Percentiles rank a stretch among this genome's conserved stretches.
Conservation (phyloP, 2,329 filamentous ascomycete genomes). For the Onygena corvina region DNA sequence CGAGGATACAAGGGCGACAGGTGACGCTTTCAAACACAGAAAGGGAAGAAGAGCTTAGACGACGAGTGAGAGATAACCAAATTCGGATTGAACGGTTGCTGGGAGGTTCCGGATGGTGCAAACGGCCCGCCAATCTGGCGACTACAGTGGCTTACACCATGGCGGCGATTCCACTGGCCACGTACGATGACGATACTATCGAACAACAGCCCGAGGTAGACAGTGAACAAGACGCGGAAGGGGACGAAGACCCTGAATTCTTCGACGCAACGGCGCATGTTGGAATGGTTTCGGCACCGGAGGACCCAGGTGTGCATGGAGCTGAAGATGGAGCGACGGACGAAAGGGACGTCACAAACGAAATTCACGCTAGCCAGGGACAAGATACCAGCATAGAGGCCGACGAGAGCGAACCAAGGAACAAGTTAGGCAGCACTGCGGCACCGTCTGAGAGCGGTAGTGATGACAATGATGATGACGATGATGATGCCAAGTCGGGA, state of each 20-base stretch:
- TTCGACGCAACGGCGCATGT: slow-evolving; percentile 16
- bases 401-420: slow-evolving; percentile 19
- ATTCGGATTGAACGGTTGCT: background rate
- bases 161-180: slow-evolving; percentile 32
- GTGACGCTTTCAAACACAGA: no score
- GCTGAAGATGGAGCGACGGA: slow-evolving; percentile 19
- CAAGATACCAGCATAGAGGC: slow-evolving; percentile 18
- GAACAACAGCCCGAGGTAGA: slow-evolving; percentile 26
- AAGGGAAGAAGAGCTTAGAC: background rate
- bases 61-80: background rate
- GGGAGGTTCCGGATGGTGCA: slow-evolving; percentile 14
- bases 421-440: slow-evolving; percentile 17
- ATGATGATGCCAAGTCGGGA: slow-evolving; percentile 15
- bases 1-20: no score
- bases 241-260: slow-evolving; percentile 14
- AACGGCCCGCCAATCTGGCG: slow-evolving; percentile 26
- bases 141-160: slow-evolving; percentile 29
- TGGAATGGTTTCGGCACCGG: slow-evolving; percentile 16
- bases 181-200: slow-evolving; percentile 26
- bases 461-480: slow-evolving; percentile 23
- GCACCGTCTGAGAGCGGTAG: slow-evolving; percentile 36
- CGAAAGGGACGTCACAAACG: slow-evolving; percentile 8
- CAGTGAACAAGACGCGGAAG: slow-evolving; percentile 35
- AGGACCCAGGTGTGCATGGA: slow-evolving; percentile 18
- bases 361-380: slow-evolving; percentile 11